Evolutionary conservation across 1,139 yeast genomes (phyloP).

Genomic region (Yarrowia galli): DNA sequence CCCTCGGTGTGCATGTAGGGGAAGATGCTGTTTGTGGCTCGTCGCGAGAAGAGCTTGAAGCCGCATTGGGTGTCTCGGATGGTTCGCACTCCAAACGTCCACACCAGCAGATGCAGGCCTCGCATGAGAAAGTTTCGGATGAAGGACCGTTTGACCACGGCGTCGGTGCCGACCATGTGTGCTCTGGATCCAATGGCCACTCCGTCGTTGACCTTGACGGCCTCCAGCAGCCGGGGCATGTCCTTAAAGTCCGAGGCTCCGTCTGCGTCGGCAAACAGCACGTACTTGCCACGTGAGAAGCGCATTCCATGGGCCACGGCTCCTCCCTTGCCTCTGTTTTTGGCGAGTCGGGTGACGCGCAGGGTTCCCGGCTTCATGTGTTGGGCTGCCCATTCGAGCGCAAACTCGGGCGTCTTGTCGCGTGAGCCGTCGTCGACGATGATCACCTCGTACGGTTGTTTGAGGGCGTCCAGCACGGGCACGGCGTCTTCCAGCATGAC

Average conservation of each 20-base stretch:
- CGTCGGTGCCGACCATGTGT: constrained; percentile 95
- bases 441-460: constrained; percentile 68
- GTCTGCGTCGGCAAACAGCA: constrained; percentile 95
- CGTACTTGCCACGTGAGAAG: constrained; percentile 73
- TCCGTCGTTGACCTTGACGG: constrained; percentile 57
- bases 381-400: constrained; percentile 68
- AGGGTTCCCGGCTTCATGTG: constrained; percentile 64
- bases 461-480: constrained; percentile 56
- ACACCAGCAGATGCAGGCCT: constrained; percentile 86
- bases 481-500: constrained; percentile 82
- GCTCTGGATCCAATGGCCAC: constrained; percentile 94
- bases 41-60: constrained; percentile 83
- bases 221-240: constrained; percentile 60
- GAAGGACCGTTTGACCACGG: constrained; percentile 90
- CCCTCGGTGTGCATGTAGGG: constrained; percentile 96
- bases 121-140: constrained; percentile 92
- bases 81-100: constrained; percentile 83
- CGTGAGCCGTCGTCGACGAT: constrained; percentile 91
- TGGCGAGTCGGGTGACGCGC: constrained; percentile 69
- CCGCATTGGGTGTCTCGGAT: constrained; percentile 97
- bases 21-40: constrained; percentile 69
- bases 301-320: constrained; percentile 95
- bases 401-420: constrained; percentile 80
- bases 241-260: constrained; percentile 91
- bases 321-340: constrained; percentile 96